Evolutionary conservation across 805 yeast genomes (phyloP), one percentile per base, ranked within the genome.

Genomic region (Starmerella sp.): DNA sequence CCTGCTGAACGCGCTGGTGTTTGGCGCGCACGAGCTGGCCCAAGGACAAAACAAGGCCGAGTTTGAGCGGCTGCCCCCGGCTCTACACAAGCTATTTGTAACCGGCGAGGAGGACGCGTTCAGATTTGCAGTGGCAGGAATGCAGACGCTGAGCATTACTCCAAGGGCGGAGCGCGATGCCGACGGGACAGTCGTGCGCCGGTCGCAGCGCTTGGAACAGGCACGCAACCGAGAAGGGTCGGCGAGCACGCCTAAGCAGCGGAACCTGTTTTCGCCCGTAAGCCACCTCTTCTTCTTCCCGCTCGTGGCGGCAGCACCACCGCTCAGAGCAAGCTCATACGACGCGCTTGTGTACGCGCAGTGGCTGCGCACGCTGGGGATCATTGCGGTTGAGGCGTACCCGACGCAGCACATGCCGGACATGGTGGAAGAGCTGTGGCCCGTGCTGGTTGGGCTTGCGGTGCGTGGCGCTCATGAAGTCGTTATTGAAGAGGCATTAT

Each of bases 1-100:
- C 32, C 73, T 90, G 8, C 67, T 93, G 17, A 79, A 90, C 5
- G 71, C 86, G 0, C 65, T 87, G 11, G 83, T 90, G 0, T 69
- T 89, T 29, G 78, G 86, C 3, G 87, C 89, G 0, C 69, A 95
- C 57, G 88, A 85, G 59, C 71, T 89, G 9, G 72, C 84, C 45
- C 91, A 89, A 0, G 91, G 83, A 65, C 72, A 66, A 0, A 74
- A 74, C n/a, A 66, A 75, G 2, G 66, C 70, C 10, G 73, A 76
- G 5, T 70, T 57, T 29, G 51, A 57, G 10, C 74, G 75, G 55
- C 70, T 83, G 17, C 84, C 86, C 0, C 67, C 67, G 0, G 62
- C 63, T 1, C 65, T 76, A 17, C 87, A 82, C 57, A 54, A 66
- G 7, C 69, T 71, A 54, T 80, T 79, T 53, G 9, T 53, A 14